phyloP scores from a whole-genome alignment of 345 rosid species.

The Ricinus communis region DNA sequence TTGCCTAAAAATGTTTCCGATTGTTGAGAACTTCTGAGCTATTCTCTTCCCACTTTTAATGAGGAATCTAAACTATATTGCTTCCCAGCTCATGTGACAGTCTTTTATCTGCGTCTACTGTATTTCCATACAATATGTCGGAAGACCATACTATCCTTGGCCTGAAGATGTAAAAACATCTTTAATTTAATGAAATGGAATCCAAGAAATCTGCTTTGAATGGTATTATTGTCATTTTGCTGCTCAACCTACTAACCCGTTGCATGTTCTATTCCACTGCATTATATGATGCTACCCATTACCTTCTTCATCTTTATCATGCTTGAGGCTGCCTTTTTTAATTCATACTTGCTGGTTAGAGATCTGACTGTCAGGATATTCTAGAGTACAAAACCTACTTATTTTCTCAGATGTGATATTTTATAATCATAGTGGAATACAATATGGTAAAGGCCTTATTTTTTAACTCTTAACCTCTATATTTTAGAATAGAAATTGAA shows the following conservation, averaged over 20 bases:
- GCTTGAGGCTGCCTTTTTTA: not conserved
- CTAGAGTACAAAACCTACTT: not conserved
- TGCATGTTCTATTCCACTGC: constrained; percentile 11
- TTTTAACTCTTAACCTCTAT: not conserved
- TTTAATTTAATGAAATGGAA: constrained; percentile 7
- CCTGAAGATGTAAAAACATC: constrained; percentile 2
- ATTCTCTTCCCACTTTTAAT: constrained; percentile 23
- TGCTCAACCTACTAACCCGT: not conserved
- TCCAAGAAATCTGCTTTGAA: constrained; percentile 13
- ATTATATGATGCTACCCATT: constrained; percentile 5
- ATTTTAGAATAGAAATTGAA: not conserved
- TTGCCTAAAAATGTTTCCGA: constrained; percentile 14
- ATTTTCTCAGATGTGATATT: not conserved
- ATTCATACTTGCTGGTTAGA: not conserved
- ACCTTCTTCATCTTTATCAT: not conserved
- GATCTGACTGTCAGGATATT: constrained; percentile 8
- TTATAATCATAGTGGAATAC: not conserved
- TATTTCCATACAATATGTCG: constrained; percentile 4
- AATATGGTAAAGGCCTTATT: not conserved
- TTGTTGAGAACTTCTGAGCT: constrained; percentile 22
- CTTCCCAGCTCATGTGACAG: constrained; percentile 59
- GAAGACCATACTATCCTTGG: constrained; percentile 45
- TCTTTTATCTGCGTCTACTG: constrained; percentile 15
- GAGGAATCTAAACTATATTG: constrained; percentile 42
- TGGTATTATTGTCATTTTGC: constrained; percentile 29